phyloP scores from a whole-genome alignment of 805 yeast genomes.

The Vanderwaltozyma verrucispora region DNA sequence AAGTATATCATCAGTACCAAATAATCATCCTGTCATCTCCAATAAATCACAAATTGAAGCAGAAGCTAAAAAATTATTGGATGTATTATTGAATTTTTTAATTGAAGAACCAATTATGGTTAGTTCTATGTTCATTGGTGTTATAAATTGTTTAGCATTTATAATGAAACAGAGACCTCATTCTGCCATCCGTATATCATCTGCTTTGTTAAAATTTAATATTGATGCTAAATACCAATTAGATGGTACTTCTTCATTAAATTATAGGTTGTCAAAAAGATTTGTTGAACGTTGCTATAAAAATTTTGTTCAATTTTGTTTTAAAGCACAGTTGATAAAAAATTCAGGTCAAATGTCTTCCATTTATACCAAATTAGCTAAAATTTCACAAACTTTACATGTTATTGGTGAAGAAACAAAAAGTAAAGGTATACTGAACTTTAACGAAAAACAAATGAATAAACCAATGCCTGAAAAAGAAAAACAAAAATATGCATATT shows the following conservation, averaged over 20 bases:
- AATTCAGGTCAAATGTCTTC: conserved; percentile 15
- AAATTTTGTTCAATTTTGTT: conserved; percentile 34
- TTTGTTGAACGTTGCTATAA: conserved; percentile 54
- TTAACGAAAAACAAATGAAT: conserved; percentile 15
- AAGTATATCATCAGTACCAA: conserved; percentile 38
- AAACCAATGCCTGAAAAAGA: conserved; percentile 20
- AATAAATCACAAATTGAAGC: conserved; percentile 46
- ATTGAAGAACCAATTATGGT: conserved; percentile 44
- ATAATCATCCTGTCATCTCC: conserved; percentile 53
- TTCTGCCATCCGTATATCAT: conserved; percentile 43
- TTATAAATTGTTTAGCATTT: conserved; percentile 51
- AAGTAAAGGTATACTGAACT: conserved; percentile 26
- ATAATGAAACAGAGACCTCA: conserved; percentile 61
- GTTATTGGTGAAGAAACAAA: conserved; percentile 29
- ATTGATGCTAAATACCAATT: conserved; percentile 43
- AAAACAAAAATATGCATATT: conserved; percentile 9
- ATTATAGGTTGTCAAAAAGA: conserved; percentile 45
- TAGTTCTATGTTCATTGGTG: conserved; percentile 54
- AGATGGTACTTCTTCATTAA: conserved; percentile 30
- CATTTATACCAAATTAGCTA: conserved; percentile 20
- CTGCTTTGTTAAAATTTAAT: conserved; percentile 51
- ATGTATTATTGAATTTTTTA: conserved; percentile 47
- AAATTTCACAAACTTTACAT: conserved; percentile 27
- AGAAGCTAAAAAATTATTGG: conserved; percentile 63
- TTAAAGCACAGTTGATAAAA: conserved; percentile 27